These are phyloP conservation scores for Aspergillus saccharolyticus DNA, from an alignment of 495 filamentous ascomycete species.

Conservation along the genomic window DNA sequence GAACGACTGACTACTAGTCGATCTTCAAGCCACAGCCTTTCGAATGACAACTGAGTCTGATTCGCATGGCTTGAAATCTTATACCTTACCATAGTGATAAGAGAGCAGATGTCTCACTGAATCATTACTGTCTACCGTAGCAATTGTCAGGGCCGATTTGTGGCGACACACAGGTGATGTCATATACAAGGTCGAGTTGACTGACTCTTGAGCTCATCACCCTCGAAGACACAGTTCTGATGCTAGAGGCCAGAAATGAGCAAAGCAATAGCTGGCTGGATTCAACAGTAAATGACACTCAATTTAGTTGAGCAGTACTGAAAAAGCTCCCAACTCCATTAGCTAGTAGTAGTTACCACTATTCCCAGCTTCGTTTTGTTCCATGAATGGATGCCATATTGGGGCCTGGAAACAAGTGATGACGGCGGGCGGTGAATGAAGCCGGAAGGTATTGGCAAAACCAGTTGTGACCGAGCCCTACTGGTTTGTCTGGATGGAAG, in stretches of 20 bases:
- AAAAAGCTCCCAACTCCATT: background rate
- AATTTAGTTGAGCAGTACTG: background rate
- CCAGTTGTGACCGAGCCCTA: constrained; percentile 1
- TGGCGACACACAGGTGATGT: background rate
- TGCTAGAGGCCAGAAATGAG: background rate
- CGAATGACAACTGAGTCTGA: too few species aligned
- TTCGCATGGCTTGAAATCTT: too few species aligned
- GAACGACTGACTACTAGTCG: too few species aligned
- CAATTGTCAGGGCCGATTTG: background rate
- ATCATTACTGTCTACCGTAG: background rate
- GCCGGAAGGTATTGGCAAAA: background rate
- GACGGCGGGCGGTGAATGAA: background rate
- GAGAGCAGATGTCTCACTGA: background rate
- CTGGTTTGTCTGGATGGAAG: too few species aligned
- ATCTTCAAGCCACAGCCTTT: too few species aligned
- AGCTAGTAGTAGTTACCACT: too few species aligned
- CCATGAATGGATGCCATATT: background rate
- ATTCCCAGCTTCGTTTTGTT: background rate
- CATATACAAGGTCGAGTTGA: background rate
- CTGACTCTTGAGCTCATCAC: background rate
- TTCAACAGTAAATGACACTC: background rate
- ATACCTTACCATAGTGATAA: too few species aligned
- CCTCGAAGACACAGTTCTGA: background rate
- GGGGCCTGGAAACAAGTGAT: background rate
- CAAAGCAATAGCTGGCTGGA: background rate